Conservation (phyloP, 306 rosid genomes). For the Cyclanthera cordifolia region DNA sequence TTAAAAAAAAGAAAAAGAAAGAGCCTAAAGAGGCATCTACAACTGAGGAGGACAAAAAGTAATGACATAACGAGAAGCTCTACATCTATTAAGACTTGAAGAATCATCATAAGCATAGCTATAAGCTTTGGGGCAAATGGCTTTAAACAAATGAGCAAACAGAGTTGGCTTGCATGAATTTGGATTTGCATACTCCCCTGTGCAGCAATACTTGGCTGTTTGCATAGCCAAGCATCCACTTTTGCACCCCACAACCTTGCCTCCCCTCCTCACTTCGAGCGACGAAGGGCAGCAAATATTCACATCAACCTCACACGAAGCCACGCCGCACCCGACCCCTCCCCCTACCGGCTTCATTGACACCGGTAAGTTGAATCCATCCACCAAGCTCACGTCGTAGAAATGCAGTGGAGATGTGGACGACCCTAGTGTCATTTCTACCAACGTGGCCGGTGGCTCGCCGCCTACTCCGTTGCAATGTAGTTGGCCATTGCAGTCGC, state of each 20-base stretch:
- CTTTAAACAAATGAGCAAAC: conserved; percentile 64
- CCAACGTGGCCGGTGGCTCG: conserved; percentile 74
- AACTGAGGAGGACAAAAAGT: conserved; percentile 49
- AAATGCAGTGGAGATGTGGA: conserved; percentile 61
- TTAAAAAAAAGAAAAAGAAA: background rate
- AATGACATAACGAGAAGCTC: conserved; percentile 51
- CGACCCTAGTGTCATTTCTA: conserved; percentile 82
- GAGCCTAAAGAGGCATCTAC: background rate
- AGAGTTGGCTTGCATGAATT: conserved; percentile 60
- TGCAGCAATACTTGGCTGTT: conserved; percentile 63
- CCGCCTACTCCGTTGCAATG: conserved; percentile 55
- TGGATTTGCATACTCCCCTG: conserved; percentile 61
- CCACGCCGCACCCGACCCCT: conserved; percentile 65
- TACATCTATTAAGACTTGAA: conserved; percentile 69
- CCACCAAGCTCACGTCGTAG: conserved; percentile 88
- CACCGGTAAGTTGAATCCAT: conserved; percentile 68
- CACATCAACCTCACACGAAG: conserved; percentile 60
- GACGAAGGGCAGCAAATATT: conserved; percentile 50
- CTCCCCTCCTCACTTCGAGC: conserved; percentile 30
- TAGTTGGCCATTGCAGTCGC: conserved; percentile 55
- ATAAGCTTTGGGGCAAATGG: conserved; percentile 71
- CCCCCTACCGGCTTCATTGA: conserved; percentile 56
- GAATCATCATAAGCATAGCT: conserved; percentile 92
- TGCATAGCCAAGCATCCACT: conserved; percentile 78
- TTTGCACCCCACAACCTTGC: conserved; percentile 59